Base-by-base conservation (phyloP, 345 rosid genomes). In the Eucalyptus erythrocorys region DNA sequence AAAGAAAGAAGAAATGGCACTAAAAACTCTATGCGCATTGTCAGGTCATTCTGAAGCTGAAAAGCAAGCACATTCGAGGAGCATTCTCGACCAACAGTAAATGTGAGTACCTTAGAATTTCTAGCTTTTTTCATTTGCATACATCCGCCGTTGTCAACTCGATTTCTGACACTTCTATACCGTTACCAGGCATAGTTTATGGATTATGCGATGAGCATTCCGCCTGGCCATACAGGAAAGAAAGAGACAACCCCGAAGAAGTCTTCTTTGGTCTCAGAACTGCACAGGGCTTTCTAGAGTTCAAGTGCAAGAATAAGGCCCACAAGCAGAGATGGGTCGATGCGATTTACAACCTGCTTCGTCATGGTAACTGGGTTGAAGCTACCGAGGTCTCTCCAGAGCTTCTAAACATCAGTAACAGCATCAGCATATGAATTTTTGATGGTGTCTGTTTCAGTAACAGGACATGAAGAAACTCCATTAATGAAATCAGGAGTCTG, bases 271-370 rank as follows among this genome's bases (percentile, higher is more conserved):
- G 99, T 68, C 93, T 96, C 42, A 98, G 96, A 91, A 98, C 99
- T 1, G 99, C 94, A 42, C 96, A 98, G 79, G 99, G 99, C n/a
- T 97, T 98, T 50, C 85, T 96, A 27, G 99, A 98, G 90, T 98
- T 98, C 92, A 96, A 96, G 91, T 98, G 99, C 94, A 93, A 94
- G 92, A 93, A 87, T 94, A 95, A 95, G 92, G 86, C 92, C 71
- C 96, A 97, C 45, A 98, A 95, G 95, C 99, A 98, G 91, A 95
- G 89, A 91, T 98, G 99, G 99, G 96, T 96, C 17, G 98, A 93
- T 30, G 95, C 94, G 87, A 94, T 94, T 87, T 94, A 94, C 90
- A 92, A 92, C 90, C 98, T 97, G 84, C 98, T 98, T 47, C 95
- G 91, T 81, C 97, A 94, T 87, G 96, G 91, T 89, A 91, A 90